Evolutionary conservation across 352 stramenopile species (phyloP).

Genomic region (Pythium utonaiense): DNA sequence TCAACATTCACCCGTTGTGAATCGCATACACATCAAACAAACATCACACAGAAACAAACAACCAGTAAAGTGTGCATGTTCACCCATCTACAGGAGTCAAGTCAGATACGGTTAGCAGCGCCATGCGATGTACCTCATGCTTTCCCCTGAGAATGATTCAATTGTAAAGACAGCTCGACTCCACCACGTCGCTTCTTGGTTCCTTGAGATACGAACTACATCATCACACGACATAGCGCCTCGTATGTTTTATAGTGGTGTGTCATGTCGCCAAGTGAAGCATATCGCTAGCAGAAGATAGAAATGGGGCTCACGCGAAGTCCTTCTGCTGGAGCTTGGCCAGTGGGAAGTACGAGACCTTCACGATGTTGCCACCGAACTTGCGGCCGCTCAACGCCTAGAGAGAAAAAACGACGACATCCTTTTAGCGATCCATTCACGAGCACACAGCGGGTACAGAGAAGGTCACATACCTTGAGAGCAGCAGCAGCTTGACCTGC

Average conservation of each 20-base stretch:
- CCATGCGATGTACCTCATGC: conserved; percentile 15
- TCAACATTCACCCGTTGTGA: background rate
- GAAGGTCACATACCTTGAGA: conserved; percentile 50
- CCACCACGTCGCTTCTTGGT: background rate
- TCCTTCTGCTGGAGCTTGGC: conserved; percentile 70
- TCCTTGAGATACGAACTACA: conserved; percentile 11
- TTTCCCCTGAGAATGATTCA: background rate
- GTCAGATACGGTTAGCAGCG: conserved; percentile 22
- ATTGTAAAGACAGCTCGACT: background rate
- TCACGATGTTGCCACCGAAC: conserved; percentile 83
- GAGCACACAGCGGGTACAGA: background rate
- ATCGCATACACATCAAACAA: background rate
- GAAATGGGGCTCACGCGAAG: conserved; percentile 37
- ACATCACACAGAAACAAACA: conserved; percentile 11
- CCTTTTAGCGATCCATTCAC: background rate
- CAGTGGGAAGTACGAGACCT: conserved; percentile 73
- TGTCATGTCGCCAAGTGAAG: conserved; percentile 2
- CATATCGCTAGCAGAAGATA: conserved; percentile 4
- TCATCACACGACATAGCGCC: conserved; percentile 25
- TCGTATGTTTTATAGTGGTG: conserved; percentile 9
- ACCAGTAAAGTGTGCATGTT: conserved; percentile 24
- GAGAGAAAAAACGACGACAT: background rate
- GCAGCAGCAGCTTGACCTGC: conserved; percentile 52
- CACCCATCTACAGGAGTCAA: conserved; percentile 23
- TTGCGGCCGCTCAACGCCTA: conserved; percentile 82